Base-by-base conservation (phyloP, 805 yeast species). In the Suhomyces sp. region DNA sequence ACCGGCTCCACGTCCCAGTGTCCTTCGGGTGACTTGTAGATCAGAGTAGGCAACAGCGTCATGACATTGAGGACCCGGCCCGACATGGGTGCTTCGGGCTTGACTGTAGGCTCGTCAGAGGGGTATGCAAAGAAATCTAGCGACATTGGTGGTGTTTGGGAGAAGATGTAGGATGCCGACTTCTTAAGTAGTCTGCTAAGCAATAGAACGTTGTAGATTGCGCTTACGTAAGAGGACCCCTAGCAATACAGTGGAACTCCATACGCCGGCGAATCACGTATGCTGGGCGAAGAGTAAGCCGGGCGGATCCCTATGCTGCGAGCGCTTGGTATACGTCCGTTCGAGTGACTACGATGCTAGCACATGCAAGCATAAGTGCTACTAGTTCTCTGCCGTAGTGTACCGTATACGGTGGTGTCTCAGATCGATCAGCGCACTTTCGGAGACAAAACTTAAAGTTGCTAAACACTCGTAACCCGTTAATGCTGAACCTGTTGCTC, bases 1-100 rank as follows among this genome's bases (percentile, higher is more conserved):
- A 85, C 73, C 40, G 85, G 83, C 50, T 78, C 80, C 42, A 86
- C 81, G 50, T 78, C 78, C 90, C 88, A 85, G 5, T 62, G 58
- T 9, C 57, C 57, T 35, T 65, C 68, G 10, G 66, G 66, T 41
- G 72, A 65, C 56, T 73, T 80, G 64, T 69, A 72, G 52, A 87
- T 81, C 55, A 81, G 86, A 47, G 82, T 79, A 3, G 94, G 91
- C 52, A 88, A 74, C 57, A 79, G 81, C 13, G 92, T 81, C 76
- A 86, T 81, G 47, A 84, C 88, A 54, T 82, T 80, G 58, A 88
- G 68, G 48, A 88, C 80, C 31, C 96, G 73, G 0, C 96, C 96
- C 6, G 83, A 75, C n/a, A 81, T 67, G 13, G 61, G 59, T 56
- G 50, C 68, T 41, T 71, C 73, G 2, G 78, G 78, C 7, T 71